Base-by-base conservation (phyloP, 306 rosid species). In the Mimosa bimucronata region DNA sequence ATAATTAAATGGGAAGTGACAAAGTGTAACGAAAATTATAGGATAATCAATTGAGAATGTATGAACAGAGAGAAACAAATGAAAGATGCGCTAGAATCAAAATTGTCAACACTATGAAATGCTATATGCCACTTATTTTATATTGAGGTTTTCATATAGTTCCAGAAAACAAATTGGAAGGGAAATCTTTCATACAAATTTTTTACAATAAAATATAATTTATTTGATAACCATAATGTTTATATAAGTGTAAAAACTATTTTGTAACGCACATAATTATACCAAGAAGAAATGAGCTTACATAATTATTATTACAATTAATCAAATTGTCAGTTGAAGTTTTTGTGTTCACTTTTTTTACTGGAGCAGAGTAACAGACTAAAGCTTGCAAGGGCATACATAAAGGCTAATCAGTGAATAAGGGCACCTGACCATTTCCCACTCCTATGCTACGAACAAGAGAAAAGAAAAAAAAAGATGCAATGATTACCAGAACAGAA, bases 11-110 rank as follows among this genome's bases (percentile, higher is more conserved):
- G 19, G 14, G 9, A n/a, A n/a, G n/a, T n/a, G n/a, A n/a, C n/a
- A n/a, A 53, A 31, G 60, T 57, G 46, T 75, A 62, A 69, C 41
- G 28, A 78, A 76, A 66, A 8, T 19, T 28, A 69, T 62, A 53
- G 55, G 41, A 52, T 76, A 50, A 30, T 25, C 18, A 75, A 76
- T 19, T 55, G 18, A 62, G 50, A 78, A 50, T 58, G 78, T 4
- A 60, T 21, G 44, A 30, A 42, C 66, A 62, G 78, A 41, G 11
- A 38, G 30, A 77, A 50, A 69, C 44, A 58, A 76, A 70, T 23
- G n/a, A 34, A 65, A 71, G 69, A 41, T 64, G 25, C 30, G 15
- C 40, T 12, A 14, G 3, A 62, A 62, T 62, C 68, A 62, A 31
- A 62, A 62, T 46, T 46, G 42, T 62, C 73, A 37, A 26, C 13